Evolutionary conservation across 352 stramenopile genomes (phyloP).

Genomic region (Pythium periplocum): DNA sequence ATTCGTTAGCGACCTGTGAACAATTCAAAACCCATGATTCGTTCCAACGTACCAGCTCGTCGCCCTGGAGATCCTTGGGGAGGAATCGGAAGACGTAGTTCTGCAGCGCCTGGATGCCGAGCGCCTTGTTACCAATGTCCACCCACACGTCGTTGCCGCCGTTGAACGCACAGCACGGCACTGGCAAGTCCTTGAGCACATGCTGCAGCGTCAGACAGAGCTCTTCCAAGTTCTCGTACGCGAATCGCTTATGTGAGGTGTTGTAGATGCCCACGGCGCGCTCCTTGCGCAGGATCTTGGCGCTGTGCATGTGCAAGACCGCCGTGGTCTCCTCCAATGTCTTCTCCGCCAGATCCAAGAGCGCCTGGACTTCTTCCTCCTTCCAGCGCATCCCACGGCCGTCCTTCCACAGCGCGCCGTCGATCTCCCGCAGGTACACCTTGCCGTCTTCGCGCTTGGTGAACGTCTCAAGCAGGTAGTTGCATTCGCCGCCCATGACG

Average conservation of each 20-base stretch:
- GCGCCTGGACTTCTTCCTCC: slow-evolving; percentile 59
- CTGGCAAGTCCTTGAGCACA: slow-evolving; percentile 58
- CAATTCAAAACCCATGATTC: background rate
- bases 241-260: slow-evolving; percentile 67
- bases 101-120: slow-evolving; percentile 91
- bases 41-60: slow-evolving; percentile 37
- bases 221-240: slow-evolving; percentile 93
- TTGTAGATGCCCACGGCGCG: slow-evolving; percentile 92
- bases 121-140: slow-evolving; percentile 95
- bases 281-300: slow-evolving; percentile 90
- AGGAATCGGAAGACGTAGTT: slow-evolving; percentile 74
- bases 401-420: slow-evolving; percentile 67
- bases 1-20: background rate
- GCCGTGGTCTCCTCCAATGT: slow-evolving; percentile 70
- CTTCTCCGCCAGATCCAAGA: slow-evolving; percentile 83
- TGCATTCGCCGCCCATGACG: slow-evolving; percentile 96
- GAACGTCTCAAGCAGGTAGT: slow-evolving; percentile 89
- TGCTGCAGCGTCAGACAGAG: slow-evolving; percentile 90
- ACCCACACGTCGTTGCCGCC: slow-evolving; percentile 95
- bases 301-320: slow-evolving; percentile 76
- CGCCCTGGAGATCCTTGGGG: slow-evolving; percentile 69
- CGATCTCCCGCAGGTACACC: slow-evolving; percentile 62
- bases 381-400: slow-evolving; percentile 84
- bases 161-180: slow-evolving; percentile 97
- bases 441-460: slow-evolving; percentile 31